Evolutionary conservation across 2,329 filamentous ascomycete species (phyloP).

Genomic region (Cytospora piceicola): DNA sequence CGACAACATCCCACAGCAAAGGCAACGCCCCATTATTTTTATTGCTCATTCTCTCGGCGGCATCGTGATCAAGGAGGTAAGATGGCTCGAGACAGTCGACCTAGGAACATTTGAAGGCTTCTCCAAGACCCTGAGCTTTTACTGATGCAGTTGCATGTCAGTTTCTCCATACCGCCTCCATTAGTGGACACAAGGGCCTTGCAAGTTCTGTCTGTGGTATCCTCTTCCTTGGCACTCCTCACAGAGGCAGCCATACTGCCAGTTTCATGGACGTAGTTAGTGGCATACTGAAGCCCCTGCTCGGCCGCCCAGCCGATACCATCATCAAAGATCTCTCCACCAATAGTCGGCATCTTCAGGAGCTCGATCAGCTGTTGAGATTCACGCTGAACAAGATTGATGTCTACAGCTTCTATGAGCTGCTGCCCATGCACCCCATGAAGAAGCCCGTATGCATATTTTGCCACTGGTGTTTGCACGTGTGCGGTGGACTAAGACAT

Average conservation of each 20-base stretch:
- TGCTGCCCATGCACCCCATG: slow-evolving; percentile 2
- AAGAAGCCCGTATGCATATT: slow-evolving; percentile 3
- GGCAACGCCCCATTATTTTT: slow-evolving; percentile 15
- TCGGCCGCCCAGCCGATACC: slow-evolving; percentile 10
- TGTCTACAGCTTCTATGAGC: slow-evolving; percentile 17
- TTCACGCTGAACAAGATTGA: slow-evolving; percentile 14
- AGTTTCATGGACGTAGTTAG: slow-evolving; percentile 20
- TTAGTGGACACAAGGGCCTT: slow-evolving; percentile 13
- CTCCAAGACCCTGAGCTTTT: neutral
- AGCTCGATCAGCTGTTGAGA: slow-evolving; percentile 16
- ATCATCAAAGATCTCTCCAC: slow-evolving; percentile 16
- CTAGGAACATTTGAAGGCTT: too few species aligned
- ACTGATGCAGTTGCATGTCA: neutral
- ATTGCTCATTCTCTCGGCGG: slow-evolving; percentile 16
- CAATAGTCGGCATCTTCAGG: slow-evolving; percentile 16
- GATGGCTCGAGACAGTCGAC: neutral
- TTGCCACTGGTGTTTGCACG: too few species aligned
- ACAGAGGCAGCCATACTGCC: slow-evolving; percentile 16
- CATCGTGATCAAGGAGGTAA: slow-evolving; percentile 15
- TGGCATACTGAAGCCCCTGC: slow-evolving; percentile 8
- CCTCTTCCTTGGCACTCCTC: slow-evolving; percentile 12
- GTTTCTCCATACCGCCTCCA: slow-evolving; percentile 12
- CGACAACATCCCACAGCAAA: neutral
- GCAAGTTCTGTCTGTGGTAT: slow-evolving; percentile 12
- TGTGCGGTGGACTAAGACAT: neutral